Conservation (phyloP, 345 rosid genomes). For the Kernera saxatilis region DNA sequence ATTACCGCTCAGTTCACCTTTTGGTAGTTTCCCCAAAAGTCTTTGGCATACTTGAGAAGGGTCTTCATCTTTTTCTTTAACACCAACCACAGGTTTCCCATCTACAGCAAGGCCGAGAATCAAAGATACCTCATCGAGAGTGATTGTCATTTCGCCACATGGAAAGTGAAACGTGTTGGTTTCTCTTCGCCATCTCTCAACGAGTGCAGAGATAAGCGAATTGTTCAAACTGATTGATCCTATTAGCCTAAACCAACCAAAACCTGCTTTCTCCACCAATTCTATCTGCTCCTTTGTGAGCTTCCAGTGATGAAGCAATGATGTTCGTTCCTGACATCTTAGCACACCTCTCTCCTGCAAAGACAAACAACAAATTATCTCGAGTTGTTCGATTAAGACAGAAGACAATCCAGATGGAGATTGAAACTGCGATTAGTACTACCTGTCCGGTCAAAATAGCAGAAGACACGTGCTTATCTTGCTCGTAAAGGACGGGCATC, state of each 20-base stretch:
- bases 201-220: constrained; percentile 67
- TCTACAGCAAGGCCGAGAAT: constrained; percentile 61
- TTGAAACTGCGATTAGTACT: not conserved
- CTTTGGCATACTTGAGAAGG: constrained; percentile 51
- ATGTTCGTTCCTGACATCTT: constrained; percentile 71
- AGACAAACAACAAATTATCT: not conserved
- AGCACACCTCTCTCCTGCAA: constrained; percentile 66
- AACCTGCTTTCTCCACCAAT: constrained; percentile 65
- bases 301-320: constrained; percentile 70
- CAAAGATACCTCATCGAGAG: constrained; percentile 56
- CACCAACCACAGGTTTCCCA: constrained; percentile 65
- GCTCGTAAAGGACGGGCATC: constrained; percentile 46
- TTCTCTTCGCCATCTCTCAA: constrained; percentile 74
- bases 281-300: constrained; percentile 51
- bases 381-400: not conserved
- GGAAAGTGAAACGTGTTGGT: constrained; percentile 68
- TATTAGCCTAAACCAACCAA: constrained; percentile 56
- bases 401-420: not conserved
- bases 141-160: constrained; percentile 73
- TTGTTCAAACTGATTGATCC: constrained; percentile 71
- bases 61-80: constrained; percentile 35
- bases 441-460: constrained; percentile 51
- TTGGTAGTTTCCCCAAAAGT: constrained; percentile 52
- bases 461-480: constrained; percentile 56
- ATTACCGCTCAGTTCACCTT: constrained; percentile 57